A percentile compares a stretch with the other conserved stretches of the same genome.
Evolutionary conservation across 805 yeast species (phyloP).

Genomic region (Monosporozyma yasuniensis): DNA sequence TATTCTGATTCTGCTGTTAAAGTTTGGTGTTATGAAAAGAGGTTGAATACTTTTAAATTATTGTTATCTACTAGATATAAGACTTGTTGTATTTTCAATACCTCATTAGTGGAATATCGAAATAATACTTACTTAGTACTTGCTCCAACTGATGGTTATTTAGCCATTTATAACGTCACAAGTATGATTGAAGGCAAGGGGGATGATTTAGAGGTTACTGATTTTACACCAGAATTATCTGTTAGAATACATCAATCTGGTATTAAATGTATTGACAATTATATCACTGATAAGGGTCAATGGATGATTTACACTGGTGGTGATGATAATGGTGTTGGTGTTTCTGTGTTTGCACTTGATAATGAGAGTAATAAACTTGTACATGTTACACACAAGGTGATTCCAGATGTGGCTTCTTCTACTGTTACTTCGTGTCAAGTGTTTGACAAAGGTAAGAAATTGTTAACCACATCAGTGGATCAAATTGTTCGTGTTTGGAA

Average conservation of each 20-base stretch:
- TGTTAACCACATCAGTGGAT: constrained; percentile 71
- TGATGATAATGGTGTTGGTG: constrained; percentile 72
- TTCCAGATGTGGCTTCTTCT: constrained; percentile 67
- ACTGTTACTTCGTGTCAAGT: constrained; percentile 62
- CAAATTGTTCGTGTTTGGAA: constrained; percentile 68
- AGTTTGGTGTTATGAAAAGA: constrained; percentile 46
- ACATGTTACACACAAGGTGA: constrained; percentile 5
- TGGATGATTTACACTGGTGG: constrained; percentile 66
- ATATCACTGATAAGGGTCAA: constrained; percentile 8
- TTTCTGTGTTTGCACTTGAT: constrained; percentile 31
- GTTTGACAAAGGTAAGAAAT: constrained; percentile 22
- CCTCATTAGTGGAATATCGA: constrained; percentile 35
- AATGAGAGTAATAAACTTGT: constrained; percentile 8
- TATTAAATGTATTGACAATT: constrained; percentile 49
- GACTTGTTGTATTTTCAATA: constrained; percentile 69
- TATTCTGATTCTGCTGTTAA: constrained; percentile 79
- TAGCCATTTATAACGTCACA: constrained; percentile 53
- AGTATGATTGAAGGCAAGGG: no score
- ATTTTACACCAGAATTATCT: background rate
- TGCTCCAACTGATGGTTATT: constrained; percentile 78
- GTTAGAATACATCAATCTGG: constrained; percentile 70
- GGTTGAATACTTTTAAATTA: constrained; percentile 33
- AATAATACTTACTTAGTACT: constrained; percentile 35
- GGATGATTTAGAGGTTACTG: no score
- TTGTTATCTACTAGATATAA: constrained; percentile 47